phyloP scores from a whole-genome alignment of 2,329 filamentous ascomycete genomes.

The Xylaria sp. region DNA sequence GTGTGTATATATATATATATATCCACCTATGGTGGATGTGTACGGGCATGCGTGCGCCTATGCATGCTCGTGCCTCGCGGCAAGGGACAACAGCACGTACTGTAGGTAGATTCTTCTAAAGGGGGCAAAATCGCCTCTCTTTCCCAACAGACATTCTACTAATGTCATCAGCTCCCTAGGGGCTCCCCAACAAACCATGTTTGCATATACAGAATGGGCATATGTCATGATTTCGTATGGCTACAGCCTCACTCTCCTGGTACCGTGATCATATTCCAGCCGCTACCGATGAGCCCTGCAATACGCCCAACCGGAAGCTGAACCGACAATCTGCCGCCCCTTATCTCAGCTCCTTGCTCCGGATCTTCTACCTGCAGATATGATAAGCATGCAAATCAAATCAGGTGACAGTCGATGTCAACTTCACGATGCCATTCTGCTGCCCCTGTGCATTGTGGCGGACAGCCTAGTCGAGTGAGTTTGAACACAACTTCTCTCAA shows the following conservation, averaged over 20 bases:
- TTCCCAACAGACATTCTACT: too few species aligned
- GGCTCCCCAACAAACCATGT: too few species aligned
- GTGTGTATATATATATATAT: too few species aligned
- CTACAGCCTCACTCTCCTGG: conserved; percentile 1
- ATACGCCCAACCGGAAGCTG: conserved; percentile 26
- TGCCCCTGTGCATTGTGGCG: neutral
- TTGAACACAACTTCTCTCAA: neutral
- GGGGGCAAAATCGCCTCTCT: too few species aligned
- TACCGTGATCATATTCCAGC: neutral
- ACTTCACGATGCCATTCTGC: conserved; percentile 21
- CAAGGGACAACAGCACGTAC: too few species aligned
- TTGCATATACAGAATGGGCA: too few species aligned
- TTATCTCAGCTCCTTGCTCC: conserved; percentile 27
- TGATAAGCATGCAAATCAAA: conserved; percentile 21
- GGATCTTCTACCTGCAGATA: conserved; percentile 25
- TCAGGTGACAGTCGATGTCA: conserved; percentile 23
- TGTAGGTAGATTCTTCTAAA: too few species aligned
- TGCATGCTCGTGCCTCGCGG: too few species aligned
- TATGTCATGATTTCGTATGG: neutral
- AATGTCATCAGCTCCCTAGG: too few species aligned
- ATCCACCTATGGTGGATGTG: neutral
- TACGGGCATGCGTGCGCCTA: neutral
- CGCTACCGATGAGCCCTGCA: neutral
- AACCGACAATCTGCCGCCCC: conserved; percentile 25
- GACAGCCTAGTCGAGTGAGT: neutral